phyloP scores from a whole-genome alignment of 495 filamentous ascomycete species.

The Neurospora sp. region DNA sequence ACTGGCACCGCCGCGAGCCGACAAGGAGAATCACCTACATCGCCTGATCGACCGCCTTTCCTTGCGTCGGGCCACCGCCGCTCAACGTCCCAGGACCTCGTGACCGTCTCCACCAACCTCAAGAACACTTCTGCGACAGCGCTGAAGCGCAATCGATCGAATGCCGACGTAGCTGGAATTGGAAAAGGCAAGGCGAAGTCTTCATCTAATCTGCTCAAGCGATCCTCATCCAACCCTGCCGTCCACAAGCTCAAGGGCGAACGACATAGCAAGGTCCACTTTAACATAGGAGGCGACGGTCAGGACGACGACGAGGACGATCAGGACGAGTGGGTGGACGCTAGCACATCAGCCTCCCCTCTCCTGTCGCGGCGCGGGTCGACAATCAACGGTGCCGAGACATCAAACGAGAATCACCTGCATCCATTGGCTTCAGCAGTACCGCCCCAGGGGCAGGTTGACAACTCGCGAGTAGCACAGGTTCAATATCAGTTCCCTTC shows the following conservation, averaged over 20 bases:
- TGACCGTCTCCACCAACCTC: conserved; percentile 21
- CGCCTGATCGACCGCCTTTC: conserved; percentile 5
- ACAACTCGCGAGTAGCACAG: neutral
- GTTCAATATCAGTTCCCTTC: neutral
- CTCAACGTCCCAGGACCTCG: conserved; percentile 25
- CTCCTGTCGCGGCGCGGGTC: conserved; percentile 41
- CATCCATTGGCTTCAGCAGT: neutral
- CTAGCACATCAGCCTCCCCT: conserved; percentile 44
- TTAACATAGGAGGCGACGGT: conserved; percentile 40
- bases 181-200: conserved; percentile 31
- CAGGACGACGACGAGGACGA: conserved; percentile 27
- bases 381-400: conserved; percentile 28
- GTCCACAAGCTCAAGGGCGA: conserved; percentile 25
- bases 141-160: conserved; percentile 40
- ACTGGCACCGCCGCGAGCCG: conserved; percentile 4
- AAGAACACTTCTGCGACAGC: conserved; percentile 37
- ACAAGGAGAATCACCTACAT: neutral
- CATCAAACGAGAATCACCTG: conserved; percentile 2
- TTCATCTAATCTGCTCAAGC: conserved; percentile 35
- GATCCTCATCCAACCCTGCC: conserved; percentile 31
- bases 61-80: conserved; percentile 25
- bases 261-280: conserved; percentile 35
- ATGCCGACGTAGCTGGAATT: conserved; percentile 25
- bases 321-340: conserved; percentile 47
- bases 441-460: conserved; percentile 11